These are phyloP conservation scores for Suillus bovinus DNA, from an alignment of 768 basidiomycete species.

Conservation along the genomic window DNA sequence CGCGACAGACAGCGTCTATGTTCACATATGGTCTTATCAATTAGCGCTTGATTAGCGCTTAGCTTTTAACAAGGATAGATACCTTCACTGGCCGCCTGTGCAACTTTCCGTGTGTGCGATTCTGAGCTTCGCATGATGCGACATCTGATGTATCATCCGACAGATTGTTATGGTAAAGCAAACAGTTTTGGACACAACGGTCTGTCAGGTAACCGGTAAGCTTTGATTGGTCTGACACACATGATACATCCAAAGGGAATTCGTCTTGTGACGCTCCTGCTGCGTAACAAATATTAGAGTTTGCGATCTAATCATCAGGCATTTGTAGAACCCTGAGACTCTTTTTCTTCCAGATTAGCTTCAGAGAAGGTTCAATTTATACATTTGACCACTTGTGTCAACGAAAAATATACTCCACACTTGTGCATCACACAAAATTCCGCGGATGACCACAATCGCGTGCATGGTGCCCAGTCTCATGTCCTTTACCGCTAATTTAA, in stretches of 20 bases:
- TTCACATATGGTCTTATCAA: too few relatives aligned
- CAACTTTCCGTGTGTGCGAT: not conserved
- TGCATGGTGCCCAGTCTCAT: not conserved
- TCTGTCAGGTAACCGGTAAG: not conserved
- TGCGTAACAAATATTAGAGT: not conserved
- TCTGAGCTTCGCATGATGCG: constrained; percentile 2
- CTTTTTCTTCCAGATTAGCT: not conserved
- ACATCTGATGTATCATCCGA: not conserved
- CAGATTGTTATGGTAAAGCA: not conserved
- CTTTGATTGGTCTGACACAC: not conserved
- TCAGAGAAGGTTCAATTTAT: not conserved
- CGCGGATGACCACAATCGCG: not conserved
- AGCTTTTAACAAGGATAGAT: too few relatives aligned
- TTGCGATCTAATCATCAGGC: constrained; percentile 1
- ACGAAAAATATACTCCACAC: not conserved
- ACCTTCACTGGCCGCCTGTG: too few relatives aligned
- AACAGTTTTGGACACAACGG: not conserved
- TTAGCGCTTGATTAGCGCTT: too few relatives aligned
- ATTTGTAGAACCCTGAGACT: not conserved
- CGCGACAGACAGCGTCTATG: too few relatives aligned
- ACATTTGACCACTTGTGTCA: not conserved
- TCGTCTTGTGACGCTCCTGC: not conserved
- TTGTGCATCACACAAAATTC: not conserved
- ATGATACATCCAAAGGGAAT: not conserved
- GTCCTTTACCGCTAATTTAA: not conserved